Evolutionary conservation across 179 eudicot genomes (phyloP).

Genomic region (Nepenthes alata): DNA sequence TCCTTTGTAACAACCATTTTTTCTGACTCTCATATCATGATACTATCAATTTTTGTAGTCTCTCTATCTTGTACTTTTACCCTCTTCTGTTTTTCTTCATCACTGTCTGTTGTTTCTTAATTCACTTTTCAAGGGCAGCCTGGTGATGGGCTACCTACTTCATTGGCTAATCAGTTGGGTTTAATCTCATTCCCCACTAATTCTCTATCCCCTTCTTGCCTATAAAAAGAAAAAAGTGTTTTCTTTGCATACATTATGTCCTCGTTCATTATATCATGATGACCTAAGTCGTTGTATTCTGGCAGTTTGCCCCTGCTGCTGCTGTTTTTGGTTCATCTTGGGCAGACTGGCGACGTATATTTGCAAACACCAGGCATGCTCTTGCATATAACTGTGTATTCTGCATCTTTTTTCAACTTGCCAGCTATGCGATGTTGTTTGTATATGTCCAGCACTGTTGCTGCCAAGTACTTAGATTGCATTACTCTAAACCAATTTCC

Average conservation of each 20-base stretch:
- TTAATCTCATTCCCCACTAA: too few relatives aligned
- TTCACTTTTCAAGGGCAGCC: neutral
- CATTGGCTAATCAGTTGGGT: too few relatives aligned
- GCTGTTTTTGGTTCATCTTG: conserved; percentile 80
- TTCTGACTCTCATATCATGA: neutral
- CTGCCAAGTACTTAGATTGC: too few relatives aligned
- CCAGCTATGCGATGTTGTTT: too few relatives aligned
- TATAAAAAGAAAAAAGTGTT: too few relatives aligned
- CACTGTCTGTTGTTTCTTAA: neutral
- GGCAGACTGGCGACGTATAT: conserved; percentile 75
- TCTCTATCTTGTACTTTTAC: neutral
- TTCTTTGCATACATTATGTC: neutral
- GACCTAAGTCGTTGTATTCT: neutral
- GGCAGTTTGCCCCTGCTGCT: conserved; percentile 71
- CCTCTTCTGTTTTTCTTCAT: neutral
- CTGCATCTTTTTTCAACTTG: neutral
- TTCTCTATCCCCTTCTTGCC: too few relatives aligned
- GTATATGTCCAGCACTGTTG: too few relatives aligned
- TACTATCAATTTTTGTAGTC: neutral
- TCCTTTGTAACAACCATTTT: neutral
- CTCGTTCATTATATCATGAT: neutral
- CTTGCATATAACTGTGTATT: neutral
- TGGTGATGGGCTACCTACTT: too few relatives aligned
- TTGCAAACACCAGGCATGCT: conserved; percentile 64
- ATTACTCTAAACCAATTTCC: too few relatives aligned